These are phyloP conservation scores for Trypanosoma scelopori DNA, from an alignment of 208 protist species.

Conservation along the genomic window DNA sequence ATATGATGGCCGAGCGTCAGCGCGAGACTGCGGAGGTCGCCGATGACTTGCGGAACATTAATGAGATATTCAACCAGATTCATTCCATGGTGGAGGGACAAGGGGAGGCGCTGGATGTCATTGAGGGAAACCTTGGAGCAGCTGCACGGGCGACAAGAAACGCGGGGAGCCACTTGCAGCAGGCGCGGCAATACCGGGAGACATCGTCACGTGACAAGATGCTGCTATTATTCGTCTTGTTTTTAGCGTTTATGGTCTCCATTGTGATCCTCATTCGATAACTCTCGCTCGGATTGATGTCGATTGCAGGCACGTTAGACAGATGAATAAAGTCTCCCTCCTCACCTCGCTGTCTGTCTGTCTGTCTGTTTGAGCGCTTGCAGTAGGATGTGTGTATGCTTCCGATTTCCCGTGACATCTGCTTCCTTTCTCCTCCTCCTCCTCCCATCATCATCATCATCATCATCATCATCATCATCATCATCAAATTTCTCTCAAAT, in stretches of 20 bases:
- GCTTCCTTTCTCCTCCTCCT: too few relatives aligned
- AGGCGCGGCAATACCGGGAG: conserved; percentile 62
- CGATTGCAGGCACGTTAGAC: too few relatives aligned
- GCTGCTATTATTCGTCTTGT: conserved; percentile 56
- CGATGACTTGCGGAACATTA: conserved; percentile 82
- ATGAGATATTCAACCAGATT: conserved; percentile 88
- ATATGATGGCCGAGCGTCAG: conserved; percentile 82
- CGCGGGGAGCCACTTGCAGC: conserved; percentile 58
- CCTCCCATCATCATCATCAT: too few relatives aligned
- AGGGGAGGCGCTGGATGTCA: conserved; percentile 65
- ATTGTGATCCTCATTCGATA: conserved; percentile 25
- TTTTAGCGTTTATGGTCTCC: conserved; percentile 40
- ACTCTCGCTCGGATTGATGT: background rate
- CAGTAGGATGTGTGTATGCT: too few relatives aligned
- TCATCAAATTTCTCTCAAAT: too few relatives aligned
- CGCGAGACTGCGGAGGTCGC: conserved; percentile 83
- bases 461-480: too few relatives aligned
- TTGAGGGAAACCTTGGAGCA: conserved; percentile 61
- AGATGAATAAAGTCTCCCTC: too few relatives aligned
- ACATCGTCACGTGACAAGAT: conserved; percentile 56
- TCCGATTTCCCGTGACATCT: too few relatives aligned
- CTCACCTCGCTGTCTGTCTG: too few relatives aligned
- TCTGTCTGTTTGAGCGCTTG: background rate
- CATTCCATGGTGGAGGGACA: conserved; percentile 82
- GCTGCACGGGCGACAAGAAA: conserved; percentile 67